Conservation (phyloP, 345 rosid species). For the Stellera chamaejasme region DNA sequence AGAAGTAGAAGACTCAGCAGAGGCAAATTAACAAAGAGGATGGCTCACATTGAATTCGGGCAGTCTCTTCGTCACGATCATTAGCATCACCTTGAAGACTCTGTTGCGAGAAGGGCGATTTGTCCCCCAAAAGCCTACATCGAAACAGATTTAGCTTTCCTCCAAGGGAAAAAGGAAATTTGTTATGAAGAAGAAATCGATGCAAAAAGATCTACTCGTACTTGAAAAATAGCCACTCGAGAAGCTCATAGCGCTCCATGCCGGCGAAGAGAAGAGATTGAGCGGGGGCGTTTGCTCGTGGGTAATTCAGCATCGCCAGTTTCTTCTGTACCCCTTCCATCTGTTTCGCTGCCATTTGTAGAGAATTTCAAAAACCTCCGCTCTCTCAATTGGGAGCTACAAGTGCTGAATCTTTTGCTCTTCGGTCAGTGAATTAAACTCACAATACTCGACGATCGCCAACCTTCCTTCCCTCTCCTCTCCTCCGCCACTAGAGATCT, state of each 20-base stretch:
- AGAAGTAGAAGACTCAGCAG: constrained; percentile 3
- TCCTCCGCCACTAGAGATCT: too few species aligned
- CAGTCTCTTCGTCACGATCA: constrained; percentile 93
- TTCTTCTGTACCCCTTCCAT: constrained; percentile 95
- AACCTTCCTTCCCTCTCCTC: too few species aligned
- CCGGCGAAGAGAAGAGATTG: constrained; percentile 99
- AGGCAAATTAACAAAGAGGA: background rate
- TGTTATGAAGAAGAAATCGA: background rate
- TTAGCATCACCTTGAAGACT: constrained; percentile 74
- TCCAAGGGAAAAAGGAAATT: background rate
- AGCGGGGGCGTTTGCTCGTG: constrained; percentile 84
- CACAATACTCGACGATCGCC: too few species aligned
- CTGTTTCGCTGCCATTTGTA: constrained; percentile 72
- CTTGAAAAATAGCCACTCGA: constrained; percentile 94
- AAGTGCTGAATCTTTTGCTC: too few species aligned
- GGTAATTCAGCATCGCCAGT: constrained; percentile 51
- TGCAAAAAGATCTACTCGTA: constrained; percentile 4
- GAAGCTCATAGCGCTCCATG: constrained; percentile 96
- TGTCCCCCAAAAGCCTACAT: constrained; percentile 78
- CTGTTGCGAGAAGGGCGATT: constrained; percentile 91
- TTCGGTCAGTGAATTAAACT: too few species aligned
- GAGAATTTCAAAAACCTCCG: background rate
- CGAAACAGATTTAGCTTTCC: constrained; percentile 3
- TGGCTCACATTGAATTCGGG: constrained; percentile 68
- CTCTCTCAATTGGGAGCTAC: too few species aligned